phyloP scores from a whole-genome alignment of 306 rosid genomes.

The Quercus robur region DNA sequence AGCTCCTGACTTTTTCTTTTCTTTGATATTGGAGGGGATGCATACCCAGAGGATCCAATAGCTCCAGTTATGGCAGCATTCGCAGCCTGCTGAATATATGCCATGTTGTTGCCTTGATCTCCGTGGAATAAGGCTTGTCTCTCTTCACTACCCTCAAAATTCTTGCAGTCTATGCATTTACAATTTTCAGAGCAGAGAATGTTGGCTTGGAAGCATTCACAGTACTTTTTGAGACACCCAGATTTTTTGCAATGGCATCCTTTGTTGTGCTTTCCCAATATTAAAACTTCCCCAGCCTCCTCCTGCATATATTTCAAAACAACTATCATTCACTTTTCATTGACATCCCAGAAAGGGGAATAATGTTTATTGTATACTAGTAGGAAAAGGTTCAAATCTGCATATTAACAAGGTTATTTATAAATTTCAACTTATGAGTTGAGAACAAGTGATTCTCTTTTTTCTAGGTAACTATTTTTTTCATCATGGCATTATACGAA shows the following conservation, averaged over 20 bases:
- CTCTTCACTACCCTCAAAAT: conserved; percentile 99
- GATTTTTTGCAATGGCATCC: conserved; percentile 99
- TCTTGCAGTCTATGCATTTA: conserved; percentile 98
- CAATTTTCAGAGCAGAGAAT: conserved; percentile 98
- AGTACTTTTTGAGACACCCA: conserved; percentile 95
- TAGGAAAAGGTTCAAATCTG: conserved; percentile 2
- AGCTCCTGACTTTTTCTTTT: conserved; percentile 80
- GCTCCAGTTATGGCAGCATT: conserved; percentile 99
- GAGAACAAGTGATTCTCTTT: conserved; percentile 11
- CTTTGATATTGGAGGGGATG: conserved; percentile 76
- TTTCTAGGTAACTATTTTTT: background rate
- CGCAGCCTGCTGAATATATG: conserved; percentile 87
- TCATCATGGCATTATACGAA: background rate
- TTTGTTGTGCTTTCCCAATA: conserved; percentile 91
- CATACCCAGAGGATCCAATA: conserved; percentile 91
- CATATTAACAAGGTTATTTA: conserved; percentile 1
- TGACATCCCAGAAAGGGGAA: background rate
- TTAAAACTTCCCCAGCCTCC: conserved; percentile 81
- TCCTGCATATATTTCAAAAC: conserved; percentile 54
- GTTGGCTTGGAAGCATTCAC: conserved; percentile 99
- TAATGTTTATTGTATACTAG: background rate
- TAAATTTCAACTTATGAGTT: background rate
- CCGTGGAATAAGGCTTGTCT: conserved; percentile 95
- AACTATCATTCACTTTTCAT: conserved; percentile 24
- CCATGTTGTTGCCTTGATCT: conserved; percentile 75